A percentile compares a stretch with the other conserved stretches of the same genome.
Conservation (phyloP, 1,284 basidiomycete species). For the Melampsora americana region DNA sequence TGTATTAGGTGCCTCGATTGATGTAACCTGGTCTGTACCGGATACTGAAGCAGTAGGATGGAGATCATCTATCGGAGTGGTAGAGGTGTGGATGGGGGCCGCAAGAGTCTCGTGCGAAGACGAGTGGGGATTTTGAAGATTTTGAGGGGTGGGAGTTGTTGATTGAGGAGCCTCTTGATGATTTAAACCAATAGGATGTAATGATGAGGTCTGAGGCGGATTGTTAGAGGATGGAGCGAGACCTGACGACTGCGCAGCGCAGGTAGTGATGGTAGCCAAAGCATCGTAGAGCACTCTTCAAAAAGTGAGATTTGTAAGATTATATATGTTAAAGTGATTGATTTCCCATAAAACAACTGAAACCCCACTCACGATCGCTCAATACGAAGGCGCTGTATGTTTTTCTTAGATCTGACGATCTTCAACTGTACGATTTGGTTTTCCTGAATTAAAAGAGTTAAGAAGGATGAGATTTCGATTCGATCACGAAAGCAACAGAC, state of each 20-base stretch:
- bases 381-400: constrained; percentile 29
- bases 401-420: constrained; percentile 39
- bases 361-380: constrained; percentile 27
- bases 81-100: constrained; percentile 19
- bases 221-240: constrained; percentile 3
- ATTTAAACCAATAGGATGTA: not conserved
- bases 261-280: constrained; percentile 21
- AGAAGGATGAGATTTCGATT: not conserved
- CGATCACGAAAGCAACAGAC: not conserved
- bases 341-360: not conserved
- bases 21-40: constrained; percentile 6
- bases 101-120: constrained; percentile 23
- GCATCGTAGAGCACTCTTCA: constrained; percentile 36
- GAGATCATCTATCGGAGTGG: constrained; percentile 7
- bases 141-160: constrained; percentile 20
- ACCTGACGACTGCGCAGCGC: constrained; percentile 6
- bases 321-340: no score
- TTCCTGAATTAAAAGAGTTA: constrained; percentile 20
- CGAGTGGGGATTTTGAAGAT: constrained; percentile 22
- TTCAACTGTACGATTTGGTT: constrained; percentile 31
- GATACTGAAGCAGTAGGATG: not conserved
- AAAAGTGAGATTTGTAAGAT: not conserved
- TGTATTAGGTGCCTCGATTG: not conserved
- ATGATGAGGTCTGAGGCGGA: not conserved
- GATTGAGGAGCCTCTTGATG: constrained; percentile 17